Conservation (phyloP, 1,284 basidiomycete genomes). For the Peniophora sp. region DNA sequence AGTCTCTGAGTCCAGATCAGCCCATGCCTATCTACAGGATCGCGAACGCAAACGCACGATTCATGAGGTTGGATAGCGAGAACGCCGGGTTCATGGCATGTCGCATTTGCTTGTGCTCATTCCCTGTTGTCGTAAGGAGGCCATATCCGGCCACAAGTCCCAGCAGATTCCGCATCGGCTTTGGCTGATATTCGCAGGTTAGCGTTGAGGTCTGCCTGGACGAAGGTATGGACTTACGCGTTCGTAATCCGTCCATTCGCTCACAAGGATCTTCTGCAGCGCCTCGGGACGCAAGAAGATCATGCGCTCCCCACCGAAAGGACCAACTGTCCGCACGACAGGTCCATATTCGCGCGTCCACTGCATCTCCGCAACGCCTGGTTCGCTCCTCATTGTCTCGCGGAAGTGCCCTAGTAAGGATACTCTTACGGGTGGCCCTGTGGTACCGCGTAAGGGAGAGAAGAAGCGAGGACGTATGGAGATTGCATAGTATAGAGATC, state of each 20-base stretch:
- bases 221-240: conserved; percentile 19
- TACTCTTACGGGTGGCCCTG: conserved; percentile 33
- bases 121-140: conserved; percentile 37
- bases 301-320: conserved; percentile 36
- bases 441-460: conserved; percentile 33
- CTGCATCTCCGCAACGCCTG: conserved; percentile 34
- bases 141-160: conserved; percentile 37
- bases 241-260: conserved; percentile 38
- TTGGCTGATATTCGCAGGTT: conserved; percentile 23
- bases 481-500: conserved; percentile 14
- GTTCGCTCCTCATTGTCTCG: conserved; percentile 29
- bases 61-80: conserved; percentile 34
- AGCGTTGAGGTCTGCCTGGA: neutral
- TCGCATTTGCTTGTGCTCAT: conserved; percentile 40
- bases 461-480: conserved; percentile 30
- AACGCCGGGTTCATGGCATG: conserved; percentile 44
- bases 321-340: conserved; percentile 34
- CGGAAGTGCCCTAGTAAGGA: conserved; percentile 25
- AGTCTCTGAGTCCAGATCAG: conserved; percentile 27
- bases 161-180: conserved; percentile 32
- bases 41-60: conserved; percentile 26
- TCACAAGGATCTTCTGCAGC: conserved; percentile 33
- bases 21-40: neutral
- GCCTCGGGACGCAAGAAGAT: conserved; percentile 35
- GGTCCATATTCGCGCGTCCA: conserved; percentile 39